Base-by-base conservation (phyloP, 352 stramenopile species). In the Globisporangium nagaii region DNA sequence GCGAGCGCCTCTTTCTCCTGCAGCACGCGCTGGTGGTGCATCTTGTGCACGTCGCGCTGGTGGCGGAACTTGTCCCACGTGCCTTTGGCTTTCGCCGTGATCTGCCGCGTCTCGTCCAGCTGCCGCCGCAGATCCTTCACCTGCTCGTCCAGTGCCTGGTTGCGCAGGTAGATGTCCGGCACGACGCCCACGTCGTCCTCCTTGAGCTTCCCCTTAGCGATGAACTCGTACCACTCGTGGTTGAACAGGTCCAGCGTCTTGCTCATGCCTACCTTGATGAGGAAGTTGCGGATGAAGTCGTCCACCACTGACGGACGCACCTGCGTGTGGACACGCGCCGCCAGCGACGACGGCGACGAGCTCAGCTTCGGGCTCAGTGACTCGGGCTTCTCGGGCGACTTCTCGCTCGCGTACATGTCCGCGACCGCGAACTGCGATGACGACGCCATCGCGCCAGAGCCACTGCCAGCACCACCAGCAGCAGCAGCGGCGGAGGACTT, bases 1-100 rank as follows among this genome's bases (percentile, higher is more conserved):
- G 87, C 82, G 22, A 98, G 68, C n/a, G 88, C 88, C 19, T 96
- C 86, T 63, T 98, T 98, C 60, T 98, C 94, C 69, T 98, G 91
- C 22, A 98, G 69, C 35, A 98, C 93, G 37, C 90, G 84, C 69
- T 97, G 86, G 77, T 98, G 94, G 62, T 98, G 88, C 86, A 98
- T 97, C 60, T 96, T 93, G 73, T 98, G 93, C 45, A 96, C 93
- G 66, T 98, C 92, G 1, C 93, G 84, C 62, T 98, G 89, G 37
- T 97, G 92, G 19, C 90, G 86, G 63, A 98, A 98, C 63, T 97
- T 98, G 73, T 98, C 93, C 90, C 93, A 98, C 35, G 93, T 98
- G 53, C 80, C 83, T 45, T 92, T 89, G 1, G 91, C 93, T 45
- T 91, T 93, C 44, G 86, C 79, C 0, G 94, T 94, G 57, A 98